Percentiles rank a stretch among this genome's conserved stretches.
phyloP scores from a whole-genome alignment of 257 asterid genomes.

The Capsicum pubescens region DNA sequence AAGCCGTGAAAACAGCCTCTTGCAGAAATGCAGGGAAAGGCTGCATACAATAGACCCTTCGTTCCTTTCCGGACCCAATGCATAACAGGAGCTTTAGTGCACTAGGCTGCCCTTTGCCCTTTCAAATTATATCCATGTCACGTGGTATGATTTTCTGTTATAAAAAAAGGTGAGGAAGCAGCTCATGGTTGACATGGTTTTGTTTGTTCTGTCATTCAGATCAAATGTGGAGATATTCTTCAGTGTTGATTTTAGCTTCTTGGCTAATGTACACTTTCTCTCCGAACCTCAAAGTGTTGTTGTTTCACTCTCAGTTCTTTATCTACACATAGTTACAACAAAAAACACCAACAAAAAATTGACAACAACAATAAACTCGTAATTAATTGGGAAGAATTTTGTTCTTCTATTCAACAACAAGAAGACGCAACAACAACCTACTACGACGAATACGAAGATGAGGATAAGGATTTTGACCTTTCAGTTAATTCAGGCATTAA shows the following conservation, averaged over 20 bases:
- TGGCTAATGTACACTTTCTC: constrained; percentile 25
- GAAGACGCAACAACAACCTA: constrained; percentile 4
- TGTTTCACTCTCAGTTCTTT: constrained; percentile 43
- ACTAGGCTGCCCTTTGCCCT: no score
- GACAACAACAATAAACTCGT: neutral
- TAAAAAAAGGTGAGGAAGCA: neutral
- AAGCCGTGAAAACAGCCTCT: no score
- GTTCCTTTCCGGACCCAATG: no score
- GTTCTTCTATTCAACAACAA: constrained; percentile 42
- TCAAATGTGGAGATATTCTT: constrained; percentile 10
- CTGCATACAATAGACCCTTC: no score
- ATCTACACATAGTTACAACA: constrained; percentile 64
- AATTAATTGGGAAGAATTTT: constrained; percentile 44
- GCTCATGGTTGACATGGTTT: neutral
- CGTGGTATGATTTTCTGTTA: neutral
- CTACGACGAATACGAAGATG: constrained; percentile 15
- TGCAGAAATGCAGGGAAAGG: no score
- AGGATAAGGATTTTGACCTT: constrained; percentile 35
- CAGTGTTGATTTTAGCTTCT: neutral
- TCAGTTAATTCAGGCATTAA: constrained; percentile 39
- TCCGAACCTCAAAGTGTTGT: constrained; percentile 25
- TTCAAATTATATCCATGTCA: no score
- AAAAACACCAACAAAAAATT: constrained; percentile 57
- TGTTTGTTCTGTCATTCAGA: neutral
- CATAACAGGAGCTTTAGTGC: no score